Conservation (phyloP, 2,329 filamentous ascomycete genomes). For the Ophiocordyceps camponoti-saundersi region DNA sequence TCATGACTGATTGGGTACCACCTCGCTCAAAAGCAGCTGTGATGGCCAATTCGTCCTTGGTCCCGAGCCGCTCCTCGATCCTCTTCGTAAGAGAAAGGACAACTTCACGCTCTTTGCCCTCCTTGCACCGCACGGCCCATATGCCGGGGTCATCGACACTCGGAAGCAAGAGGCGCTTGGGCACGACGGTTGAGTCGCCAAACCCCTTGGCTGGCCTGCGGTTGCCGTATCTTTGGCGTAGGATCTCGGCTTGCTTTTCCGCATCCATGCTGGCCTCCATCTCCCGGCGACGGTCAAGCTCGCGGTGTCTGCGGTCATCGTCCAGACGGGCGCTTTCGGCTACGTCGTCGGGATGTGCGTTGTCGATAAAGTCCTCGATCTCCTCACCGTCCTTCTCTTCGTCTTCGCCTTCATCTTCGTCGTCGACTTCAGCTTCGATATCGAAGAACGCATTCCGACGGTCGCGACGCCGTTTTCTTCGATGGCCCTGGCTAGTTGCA, state of each 20-base stretch:
- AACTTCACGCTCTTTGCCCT: constrained; percentile 88
- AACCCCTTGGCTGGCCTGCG: constrained; percentile 47
- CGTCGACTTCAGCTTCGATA: constrained; percentile 95
- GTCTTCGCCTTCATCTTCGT: constrained; percentile 75
- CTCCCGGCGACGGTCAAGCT: constrained; percentile 84
- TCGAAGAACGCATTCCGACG: constrained; percentile 81
- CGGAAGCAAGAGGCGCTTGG: constrained; percentile 73
- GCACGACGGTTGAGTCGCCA: constrained; percentile 59
- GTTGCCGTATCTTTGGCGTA: constrained; percentile 78
- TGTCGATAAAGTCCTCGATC: constrained; percentile 69
- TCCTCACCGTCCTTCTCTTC: constrained; percentile 80
- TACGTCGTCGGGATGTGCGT: constrained; percentile 80
- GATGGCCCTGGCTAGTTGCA: constrained; percentile 34
- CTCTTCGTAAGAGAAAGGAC: constrained; percentile 78
- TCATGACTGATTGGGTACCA: constrained; percentile 61
- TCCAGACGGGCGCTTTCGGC: constrained; percentile 64
- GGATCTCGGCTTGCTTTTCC: constrained; percentile 76
- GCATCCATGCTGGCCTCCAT: constrained; percentile 77
- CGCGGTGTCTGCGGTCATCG: constrained; percentile 83
- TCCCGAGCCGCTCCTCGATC: constrained; percentile 61
- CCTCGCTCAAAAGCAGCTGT: constrained; percentile 86
- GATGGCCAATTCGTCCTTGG: constrained; percentile 68
- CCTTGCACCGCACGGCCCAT: constrained; percentile 84
- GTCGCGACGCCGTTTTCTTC: constrained; percentile 66
- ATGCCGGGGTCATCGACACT: constrained; percentile 93